A percentile compares a stretch with the other conserved stretches of the same genome.
Conservation (phyloP, 2,329 filamentous ascomycete genomes). For the Cadophora sp. region DNA sequence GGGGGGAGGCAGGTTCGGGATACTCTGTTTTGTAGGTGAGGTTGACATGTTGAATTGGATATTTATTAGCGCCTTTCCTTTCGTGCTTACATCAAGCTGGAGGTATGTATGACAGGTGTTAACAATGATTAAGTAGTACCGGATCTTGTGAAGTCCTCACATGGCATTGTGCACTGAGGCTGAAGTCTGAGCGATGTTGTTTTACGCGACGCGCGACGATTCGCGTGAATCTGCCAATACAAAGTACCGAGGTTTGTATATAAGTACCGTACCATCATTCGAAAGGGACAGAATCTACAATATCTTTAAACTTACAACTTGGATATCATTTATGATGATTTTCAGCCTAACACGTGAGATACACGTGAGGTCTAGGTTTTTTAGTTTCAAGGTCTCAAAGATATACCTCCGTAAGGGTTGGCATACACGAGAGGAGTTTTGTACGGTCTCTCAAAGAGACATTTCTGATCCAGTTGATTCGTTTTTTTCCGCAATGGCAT, state of each 20-base stretch:
- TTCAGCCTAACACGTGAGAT: too few species aligned
- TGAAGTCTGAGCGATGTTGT: conserved; percentile 4
- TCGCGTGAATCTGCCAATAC: not conserved
- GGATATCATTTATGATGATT: too few species aligned
- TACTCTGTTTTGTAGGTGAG: conserved; percentile 38
- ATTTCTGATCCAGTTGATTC: too few species aligned
- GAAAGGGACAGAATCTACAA: too few species aligned
- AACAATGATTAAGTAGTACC: not conserved
- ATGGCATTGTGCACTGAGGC: not conserved
- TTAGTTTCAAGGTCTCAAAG: too few species aligned
- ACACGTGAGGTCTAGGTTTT: too few species aligned
- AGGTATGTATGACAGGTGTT: not conserved
- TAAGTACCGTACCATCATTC: not conserved
- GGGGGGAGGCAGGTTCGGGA: conserved; percentile 36
- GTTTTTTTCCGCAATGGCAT: too few species aligned
- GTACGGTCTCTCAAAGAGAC: too few species aligned
- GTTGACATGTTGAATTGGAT: conserved; percentile 27
- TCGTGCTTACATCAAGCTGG: not conserved
- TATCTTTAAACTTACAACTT: too few species aligned
- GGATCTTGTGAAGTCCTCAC: not conserved
- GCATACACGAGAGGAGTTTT: too few species aligned
- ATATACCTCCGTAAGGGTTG: too few species aligned
- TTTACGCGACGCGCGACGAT: conserved; percentile 6
- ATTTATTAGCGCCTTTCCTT: conserved; percentile 6
- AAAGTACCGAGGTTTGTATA: conserved; percentile 1